These are phyloP conservation scores for Curvularia sp. DNA, from an alignment of 2,329 filamentous ascomycete genomes.

Conservation along the genomic window DNA sequence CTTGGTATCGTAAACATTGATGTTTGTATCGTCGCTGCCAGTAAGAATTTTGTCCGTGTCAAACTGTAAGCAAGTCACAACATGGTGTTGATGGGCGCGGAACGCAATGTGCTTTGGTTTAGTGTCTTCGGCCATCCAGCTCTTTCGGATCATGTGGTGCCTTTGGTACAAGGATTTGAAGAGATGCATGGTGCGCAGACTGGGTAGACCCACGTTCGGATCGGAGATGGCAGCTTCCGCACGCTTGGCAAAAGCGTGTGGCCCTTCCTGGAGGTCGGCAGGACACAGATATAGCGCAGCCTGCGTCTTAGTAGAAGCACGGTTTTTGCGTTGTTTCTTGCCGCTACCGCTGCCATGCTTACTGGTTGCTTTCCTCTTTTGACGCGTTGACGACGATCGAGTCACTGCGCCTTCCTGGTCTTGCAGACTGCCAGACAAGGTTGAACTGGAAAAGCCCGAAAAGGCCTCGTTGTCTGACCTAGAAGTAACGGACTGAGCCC, in stretches of 20 bases:
- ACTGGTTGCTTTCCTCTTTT: conserved; percentile 50
- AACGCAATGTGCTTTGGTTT: conserved; percentile 94
- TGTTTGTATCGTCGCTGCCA: conserved; percentile 95
- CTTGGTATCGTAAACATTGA: conserved; percentile 97
- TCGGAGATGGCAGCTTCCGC: conserved; percentile 84
- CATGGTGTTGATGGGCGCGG: conserved; percentile 92
- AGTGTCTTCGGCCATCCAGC: conserved; percentile 84
- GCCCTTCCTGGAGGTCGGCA: conserved; percentile 72
- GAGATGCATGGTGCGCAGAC: conserved; percentile 82
- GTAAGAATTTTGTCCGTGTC: conserved; percentile 98
- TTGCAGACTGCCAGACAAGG: conserved; percentile 17
- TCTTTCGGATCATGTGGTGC: conserved; percentile 86
- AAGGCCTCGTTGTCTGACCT: conserved; percentile 52
- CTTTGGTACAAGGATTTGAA: conserved; percentile 97
- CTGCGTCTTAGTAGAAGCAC: conserved; percentile 52
- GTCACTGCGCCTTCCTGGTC: conserved; percentile 42
- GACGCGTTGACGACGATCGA: conserved; percentile 42
- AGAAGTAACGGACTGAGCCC: conserved; percentile 56
- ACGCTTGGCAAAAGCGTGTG: conserved; percentile 83
- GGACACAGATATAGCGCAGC: conserved; percentile 57
- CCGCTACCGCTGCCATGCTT: conserved; percentile 50
- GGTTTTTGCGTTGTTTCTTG: conserved; percentile 64
- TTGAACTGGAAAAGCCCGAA: conserved; percentile 33
- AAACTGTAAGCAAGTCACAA: conserved; percentile 97
- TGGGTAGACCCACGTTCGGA: conserved; percentile 78